Percentiles rank a stretch among this genome's conserved stretches.
These are phyloP conservation scores for Fusarium algeriense DNA, from an alignment of 2,329 filamentous ascomycete species.

Conservation along the genomic window DNA sequence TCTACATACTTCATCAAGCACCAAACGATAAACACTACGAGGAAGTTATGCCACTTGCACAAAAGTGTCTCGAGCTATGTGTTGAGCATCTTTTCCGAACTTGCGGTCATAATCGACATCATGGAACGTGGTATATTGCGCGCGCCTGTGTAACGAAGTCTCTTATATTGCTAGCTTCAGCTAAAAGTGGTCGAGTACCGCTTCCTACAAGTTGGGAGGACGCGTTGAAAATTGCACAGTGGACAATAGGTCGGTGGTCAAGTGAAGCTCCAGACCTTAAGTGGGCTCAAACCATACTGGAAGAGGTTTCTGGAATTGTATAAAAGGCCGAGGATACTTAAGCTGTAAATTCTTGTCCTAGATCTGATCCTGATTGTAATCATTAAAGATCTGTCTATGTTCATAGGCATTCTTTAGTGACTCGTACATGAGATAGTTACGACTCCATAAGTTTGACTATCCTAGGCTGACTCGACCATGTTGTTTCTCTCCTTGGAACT, in stretches of 20 bases:
- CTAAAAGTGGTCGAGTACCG: not conserved
- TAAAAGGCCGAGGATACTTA: not conserved
- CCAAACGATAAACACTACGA: not conserved
- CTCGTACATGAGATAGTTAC: no score
- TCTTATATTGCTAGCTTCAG: not conserved
- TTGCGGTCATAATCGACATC: not conserved
- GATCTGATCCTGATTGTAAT: no score
- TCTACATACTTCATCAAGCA: not conserved
- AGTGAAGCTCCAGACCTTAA: not conserved
- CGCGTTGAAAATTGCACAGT: not conserved
- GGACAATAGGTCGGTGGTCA: not conserved
- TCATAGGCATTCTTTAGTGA: no score
- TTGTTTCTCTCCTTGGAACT: no score
- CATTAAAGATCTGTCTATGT: no score
- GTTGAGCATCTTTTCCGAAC: not conserved
- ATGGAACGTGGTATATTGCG: not conserved
- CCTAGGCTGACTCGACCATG: no score
- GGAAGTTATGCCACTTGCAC: not conserved
- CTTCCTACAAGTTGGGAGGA: not conserved
- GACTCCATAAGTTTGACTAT: no score
- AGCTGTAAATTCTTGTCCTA: no score
- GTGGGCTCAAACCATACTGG: not conserved
- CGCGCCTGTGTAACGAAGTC: not conserved
- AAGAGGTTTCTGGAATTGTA: rapidly evolving
- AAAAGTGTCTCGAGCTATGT: not conserved